These are phyloP conservation scores for Paecilomyces sp. DNA, from an alignment of 2,329 filamentous ascomycete species.

Conservation along the genomic window DNA sequence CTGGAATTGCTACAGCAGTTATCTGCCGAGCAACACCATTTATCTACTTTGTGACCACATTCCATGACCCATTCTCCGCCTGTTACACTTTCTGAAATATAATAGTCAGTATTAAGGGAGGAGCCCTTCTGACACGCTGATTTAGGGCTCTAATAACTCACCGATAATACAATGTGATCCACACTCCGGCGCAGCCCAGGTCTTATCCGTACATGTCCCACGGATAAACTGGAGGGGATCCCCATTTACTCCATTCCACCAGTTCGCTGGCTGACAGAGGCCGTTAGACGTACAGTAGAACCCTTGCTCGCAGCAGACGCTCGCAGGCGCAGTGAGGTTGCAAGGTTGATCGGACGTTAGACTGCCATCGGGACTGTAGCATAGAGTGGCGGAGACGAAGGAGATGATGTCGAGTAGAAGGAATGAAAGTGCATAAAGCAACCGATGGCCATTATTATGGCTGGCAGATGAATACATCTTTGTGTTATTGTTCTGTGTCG, in stretches of 20 bases:
- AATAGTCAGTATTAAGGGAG: background rate
- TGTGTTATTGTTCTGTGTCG: background rate
- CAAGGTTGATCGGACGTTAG: constrained; percentile 2
- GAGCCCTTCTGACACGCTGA: background rate
- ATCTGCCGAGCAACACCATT: constrained; percentile 3
- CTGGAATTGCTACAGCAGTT: constrained; percentile 1
- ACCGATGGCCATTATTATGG: background rate
- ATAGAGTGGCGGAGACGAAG: background rate
- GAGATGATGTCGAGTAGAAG: background rate
- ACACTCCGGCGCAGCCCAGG: constrained; percentile 2
- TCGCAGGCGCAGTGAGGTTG: background rate
- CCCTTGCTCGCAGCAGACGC: constrained; percentile 3
- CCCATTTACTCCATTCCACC: constrained; percentile 1
- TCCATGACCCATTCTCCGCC: constrained; percentile 3
- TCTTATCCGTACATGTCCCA: constrained; percentile 3
- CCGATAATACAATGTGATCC: constrained; percentile 1
- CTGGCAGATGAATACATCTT: background rate
- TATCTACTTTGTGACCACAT: background rate
- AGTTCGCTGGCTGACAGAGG: constrained; percentile 2
- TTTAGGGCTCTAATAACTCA: background rate
- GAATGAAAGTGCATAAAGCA: background rate
- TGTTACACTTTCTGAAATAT: background rate
- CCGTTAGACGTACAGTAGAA: constrained; percentile 3
- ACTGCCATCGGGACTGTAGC: constrained; percentile 3
- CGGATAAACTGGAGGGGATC: constrained; percentile 3